A percentile compares a stretch with the other conserved stretches of the same genome.
Evolutionary conservation across 345 rosid species (phyloP).

Genomic region (Kernera saxatilis): DNA sequence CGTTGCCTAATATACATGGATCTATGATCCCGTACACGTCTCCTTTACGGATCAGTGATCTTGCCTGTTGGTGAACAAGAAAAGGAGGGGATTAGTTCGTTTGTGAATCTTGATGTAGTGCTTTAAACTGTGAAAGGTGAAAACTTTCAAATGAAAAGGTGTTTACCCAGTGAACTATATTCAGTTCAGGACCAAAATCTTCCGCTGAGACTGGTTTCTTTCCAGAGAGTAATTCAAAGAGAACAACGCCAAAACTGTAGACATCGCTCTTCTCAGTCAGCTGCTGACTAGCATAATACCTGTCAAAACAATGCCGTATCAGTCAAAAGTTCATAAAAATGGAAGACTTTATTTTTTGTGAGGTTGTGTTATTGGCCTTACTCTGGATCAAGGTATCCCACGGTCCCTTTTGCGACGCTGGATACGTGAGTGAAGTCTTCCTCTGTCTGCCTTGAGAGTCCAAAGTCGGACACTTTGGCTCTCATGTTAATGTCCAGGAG

Average conservation of each 20-base stretch:
- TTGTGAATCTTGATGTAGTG: background rate
- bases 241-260: conserved; percentile 96
- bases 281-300: conserved; percentile 89
- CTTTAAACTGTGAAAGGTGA: background rate
- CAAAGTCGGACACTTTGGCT: conserved; percentile 96
- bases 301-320: conserved; percentile 12
- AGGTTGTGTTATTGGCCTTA: conserved; percentile 33
- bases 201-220: conserved; percentile 76
- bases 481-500: conserved; percentile 89
- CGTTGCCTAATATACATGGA: conserved; percentile 47
- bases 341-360: background rate
- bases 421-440: conserved; percentile 90
- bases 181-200: conserved; percentile 80
- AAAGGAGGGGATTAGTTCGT: background rate
- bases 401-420: conserved; percentile 89
- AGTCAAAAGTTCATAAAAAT: background rate
- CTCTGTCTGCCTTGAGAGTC: conserved; percentile 92
- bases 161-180: conserved; percentile 91
- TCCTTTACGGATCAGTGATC: conserved; percentile 76
- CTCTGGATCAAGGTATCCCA: conserved; percentile 98
- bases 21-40: conserved; percentile 73
- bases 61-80: conserved; percentile 49
- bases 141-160: background rate
- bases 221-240: conserved; percentile 86
- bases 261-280: conserved; percentile 96